phyloP scores from a whole-genome alignment of 106 monocot species.

The Dioscorea dumetorum region DNA sequence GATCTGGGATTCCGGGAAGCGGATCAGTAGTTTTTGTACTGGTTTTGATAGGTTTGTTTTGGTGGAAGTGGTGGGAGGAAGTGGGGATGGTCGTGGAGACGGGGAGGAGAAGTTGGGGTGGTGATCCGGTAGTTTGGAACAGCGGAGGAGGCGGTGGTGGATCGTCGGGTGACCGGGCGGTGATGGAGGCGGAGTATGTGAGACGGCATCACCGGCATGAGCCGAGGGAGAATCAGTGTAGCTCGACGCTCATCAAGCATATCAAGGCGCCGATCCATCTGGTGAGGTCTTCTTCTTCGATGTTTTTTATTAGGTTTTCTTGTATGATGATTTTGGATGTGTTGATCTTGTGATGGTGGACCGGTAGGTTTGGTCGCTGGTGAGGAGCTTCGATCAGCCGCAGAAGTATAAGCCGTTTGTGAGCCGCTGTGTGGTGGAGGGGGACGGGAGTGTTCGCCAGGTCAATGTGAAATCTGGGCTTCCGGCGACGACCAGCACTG shows the following conservation, averaged over 20 bases:
- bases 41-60: too few species aligned
- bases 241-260: constrained; percentile 61
- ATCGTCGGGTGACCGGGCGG: too few species aligned
- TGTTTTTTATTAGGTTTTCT: neutral
- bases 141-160: too few species aligned
- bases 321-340: neutral
- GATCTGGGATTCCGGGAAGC: too few species aligned
- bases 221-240: constrained; percentile 64
- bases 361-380: constrained; percentile 9
- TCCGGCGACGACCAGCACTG: constrained; percentile 73
- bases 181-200: constrained; percentile 46
- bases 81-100: constrained; percentile 1
- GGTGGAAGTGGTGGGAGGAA: too few species aligned
- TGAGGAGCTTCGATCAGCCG: constrained; percentile 63
- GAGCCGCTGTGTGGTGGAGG: constrained; percentile 45
- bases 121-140: too few species aligned
- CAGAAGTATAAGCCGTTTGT: constrained; percentile 67
- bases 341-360: neutral
- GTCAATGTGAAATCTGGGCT: constrained; percentile 63
- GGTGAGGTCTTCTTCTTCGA: constrained; percentile 12
- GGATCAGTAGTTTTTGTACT: too few species aligned
- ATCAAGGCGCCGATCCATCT: constrained; percentile 77
- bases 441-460: constrained; percentile 45
- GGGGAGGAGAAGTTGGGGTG: neutral
- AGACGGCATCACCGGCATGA: constrained; percentile 59